These are phyloP conservation scores for Amborella trichopoda DNA, from an alignment of 164 flowering plant species.

Conservation along the genomic window DNA sequence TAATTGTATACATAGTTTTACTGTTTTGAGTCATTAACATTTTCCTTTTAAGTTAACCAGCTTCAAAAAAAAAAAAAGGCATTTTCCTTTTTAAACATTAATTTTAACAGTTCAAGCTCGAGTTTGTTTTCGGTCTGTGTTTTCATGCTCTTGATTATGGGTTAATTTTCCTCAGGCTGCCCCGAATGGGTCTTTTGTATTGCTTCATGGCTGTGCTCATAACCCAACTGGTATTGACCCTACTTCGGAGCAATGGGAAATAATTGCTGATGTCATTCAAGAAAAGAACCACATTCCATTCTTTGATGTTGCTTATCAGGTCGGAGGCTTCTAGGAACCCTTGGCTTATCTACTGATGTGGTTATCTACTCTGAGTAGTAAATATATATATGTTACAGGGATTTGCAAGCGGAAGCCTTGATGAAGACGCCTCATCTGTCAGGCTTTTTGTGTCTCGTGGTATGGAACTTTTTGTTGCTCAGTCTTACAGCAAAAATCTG, in stretches of 20 bases:
- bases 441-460: constrained; percentile 81
- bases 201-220: constrained; percentile 99
- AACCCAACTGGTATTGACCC: constrained; percentile 99
- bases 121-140: background rate
- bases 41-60: too few relatives aligned
- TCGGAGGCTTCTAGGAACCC: constrained; percentile 7
- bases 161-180: constrained; percentile 63
- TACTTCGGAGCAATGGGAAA: constrained; percentile 85
- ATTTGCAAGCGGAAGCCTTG: constrained; percentile 98
- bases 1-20: background rate
- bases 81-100: background rate
- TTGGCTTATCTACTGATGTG: too few relatives aligned
- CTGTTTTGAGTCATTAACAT: too few relatives aligned
- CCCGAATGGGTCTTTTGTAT: constrained; percentile 79
- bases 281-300: constrained; percentile 93
- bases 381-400: constrained; percentile 34
- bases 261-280: constrained; percentile 92
- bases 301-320: constrained; percentile 99
- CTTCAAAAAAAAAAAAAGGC: background rate
- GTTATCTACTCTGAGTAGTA: too few relatives aligned
- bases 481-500: constrained; percentile 90
- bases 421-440: constrained; percentile 87
- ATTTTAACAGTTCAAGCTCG: background rate
- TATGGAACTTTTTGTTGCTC: constrained; percentile 88
- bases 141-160: too few relatives aligned